Evolutionary conservation across 371 early-diverging fungal genomes (phyloP).

Genomic region (Mortierella sp.): DNA sequence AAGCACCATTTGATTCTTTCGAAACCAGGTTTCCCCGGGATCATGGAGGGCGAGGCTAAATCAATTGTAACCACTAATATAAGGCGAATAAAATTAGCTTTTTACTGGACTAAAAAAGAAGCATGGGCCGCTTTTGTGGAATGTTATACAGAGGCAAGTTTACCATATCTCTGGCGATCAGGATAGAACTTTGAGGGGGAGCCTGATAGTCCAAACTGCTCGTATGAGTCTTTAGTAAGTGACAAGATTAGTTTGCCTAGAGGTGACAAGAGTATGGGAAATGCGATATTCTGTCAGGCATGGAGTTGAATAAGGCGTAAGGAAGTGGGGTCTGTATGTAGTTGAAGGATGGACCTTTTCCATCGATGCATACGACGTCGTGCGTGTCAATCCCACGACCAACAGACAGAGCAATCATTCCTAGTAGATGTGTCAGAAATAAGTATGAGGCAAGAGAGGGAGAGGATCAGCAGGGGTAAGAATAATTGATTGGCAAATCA

Average conservation of each 20-base stretch:
- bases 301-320: background rate
- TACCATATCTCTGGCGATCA: slow-evolving; percentile 66
- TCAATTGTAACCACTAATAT: slow-evolving; percentile 63
- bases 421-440: background rate
- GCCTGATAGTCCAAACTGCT: slow-evolving; percentile 68
- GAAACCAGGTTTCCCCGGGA: slow-evolving; percentile 63
- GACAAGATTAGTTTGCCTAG: slow-evolving; percentile 62
- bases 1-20: slow-evolving; percentile 70
- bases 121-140: background rate
- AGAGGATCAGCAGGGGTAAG: background rate
- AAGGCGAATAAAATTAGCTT: background rate
- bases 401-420: slow-evolving; percentile 57
- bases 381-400: slow-evolving; percentile 65
- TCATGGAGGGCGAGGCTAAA: slow-evolving; percentile 55
- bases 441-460: background rate
- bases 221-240: slow-evolving; percentile 68
- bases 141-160: background rate
- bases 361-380: slow-evolving; percentile 65
- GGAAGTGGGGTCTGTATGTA: too few species aligned
- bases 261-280: background rate
- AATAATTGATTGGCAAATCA: background rate
- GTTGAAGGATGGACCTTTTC: slow-evolving; percentile 48
- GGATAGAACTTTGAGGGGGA: slow-evolving; percentile 56
- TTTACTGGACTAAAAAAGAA: background rate
- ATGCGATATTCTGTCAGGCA: background rate